Conservation (phyloP, 345 rosid genomes). For the Salix dunnii region DNA sequence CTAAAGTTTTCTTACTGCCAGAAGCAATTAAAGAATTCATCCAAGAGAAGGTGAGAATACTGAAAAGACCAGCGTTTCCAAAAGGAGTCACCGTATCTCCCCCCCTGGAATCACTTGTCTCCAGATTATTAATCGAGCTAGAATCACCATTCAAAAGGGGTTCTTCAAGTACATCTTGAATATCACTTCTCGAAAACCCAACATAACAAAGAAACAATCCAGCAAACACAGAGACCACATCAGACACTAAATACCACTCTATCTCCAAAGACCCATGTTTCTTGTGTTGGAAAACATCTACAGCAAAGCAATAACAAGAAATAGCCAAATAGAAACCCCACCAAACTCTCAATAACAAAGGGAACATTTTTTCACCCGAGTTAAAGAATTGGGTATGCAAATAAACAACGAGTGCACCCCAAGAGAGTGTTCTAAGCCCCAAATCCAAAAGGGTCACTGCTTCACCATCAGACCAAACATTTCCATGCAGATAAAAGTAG, state of each 20-base stretch:
- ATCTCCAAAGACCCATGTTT: conserved; percentile 23
- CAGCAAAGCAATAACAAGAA: conserved; percentile 58
- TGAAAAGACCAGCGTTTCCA: conserved; percentile 22
- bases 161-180: conserved; percentile 36
- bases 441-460: conserved; percentile 56
- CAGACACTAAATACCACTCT: conserved; percentile 36
- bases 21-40: conserved; percentile 18
- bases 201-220: conserved; percentile 54
- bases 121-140: background rate
- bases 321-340: conserved; percentile 54
- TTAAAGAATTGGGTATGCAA: conserved; percentile 26
- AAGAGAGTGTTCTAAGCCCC: conserved; percentile 50
- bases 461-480: conserved; percentile 50
- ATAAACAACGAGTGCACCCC: conserved; percentile 50
- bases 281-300: conserved; percentile 41
- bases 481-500: conserved; percentile 62
- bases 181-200: conserved; percentile 40
- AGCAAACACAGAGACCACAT: conserved; percentile 42
- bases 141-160: conserved; percentile 35
- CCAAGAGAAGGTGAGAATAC: conserved; percentile 25
- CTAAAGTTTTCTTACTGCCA: conserved; percentile 26
- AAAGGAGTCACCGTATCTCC: conserved; percentile 23
- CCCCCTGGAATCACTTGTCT: conserved; percentile 19
- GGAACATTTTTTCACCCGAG: conserved; percentile 37
- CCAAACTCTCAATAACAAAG: conserved; percentile 60